phyloP scores from a whole-genome alignment of 2,329 filamentous ascomycete genomes.

The Mycosphaerella arachidis region DNA sequence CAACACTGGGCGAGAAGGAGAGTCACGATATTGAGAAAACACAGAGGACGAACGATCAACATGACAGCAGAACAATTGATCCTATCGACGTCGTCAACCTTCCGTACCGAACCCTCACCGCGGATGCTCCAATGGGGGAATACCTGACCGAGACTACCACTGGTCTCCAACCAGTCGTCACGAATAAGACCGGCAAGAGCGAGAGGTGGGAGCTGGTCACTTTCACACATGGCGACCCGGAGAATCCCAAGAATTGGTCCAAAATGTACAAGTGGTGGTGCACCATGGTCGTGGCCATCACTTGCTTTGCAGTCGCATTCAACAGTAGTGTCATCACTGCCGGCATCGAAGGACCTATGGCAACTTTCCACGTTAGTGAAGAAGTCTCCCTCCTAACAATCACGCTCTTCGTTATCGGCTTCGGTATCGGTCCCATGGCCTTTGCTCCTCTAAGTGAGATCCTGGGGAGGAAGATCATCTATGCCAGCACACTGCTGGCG shows the following conservation, averaged over 20 bases:
- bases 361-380: constrained; percentile 63
- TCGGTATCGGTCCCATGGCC: constrained; percentile 28
- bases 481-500: constrained; percentile 48
- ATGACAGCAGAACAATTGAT: neutral
- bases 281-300: constrained; percentile 73
- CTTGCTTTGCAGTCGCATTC: constrained; percentile 46
- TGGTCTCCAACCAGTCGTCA: constrained; percentile 23
- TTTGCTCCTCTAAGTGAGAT: constrained; percentile 57
- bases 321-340: constrained; percentile 72
- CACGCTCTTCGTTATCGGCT: constrained; percentile 32
- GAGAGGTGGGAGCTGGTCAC: constrained; percentile 60
- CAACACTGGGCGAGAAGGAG: constrained; percentile 7
- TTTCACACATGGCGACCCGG: constrained; percentile 55
- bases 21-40: neutral
- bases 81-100: constrained; percentile 18
- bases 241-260: constrained; percentile 32
- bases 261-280: constrained; percentile 32
- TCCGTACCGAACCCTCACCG: constrained; percentile 21
- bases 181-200: constrained; percentile 29
- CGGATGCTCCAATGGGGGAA: constrained; percentile 25
- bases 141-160: constrained; percentile 26
- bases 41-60: neutral
- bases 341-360: constrained; percentile 60
- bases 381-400: constrained; percentile 71
- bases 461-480: constrained; percentile 48